These are phyloP conservation scores for Chaetomium olivaceum DNA, from an alignment of 2,329 filamentous ascomycete genomes.

Conservation along the genomic window DNA sequence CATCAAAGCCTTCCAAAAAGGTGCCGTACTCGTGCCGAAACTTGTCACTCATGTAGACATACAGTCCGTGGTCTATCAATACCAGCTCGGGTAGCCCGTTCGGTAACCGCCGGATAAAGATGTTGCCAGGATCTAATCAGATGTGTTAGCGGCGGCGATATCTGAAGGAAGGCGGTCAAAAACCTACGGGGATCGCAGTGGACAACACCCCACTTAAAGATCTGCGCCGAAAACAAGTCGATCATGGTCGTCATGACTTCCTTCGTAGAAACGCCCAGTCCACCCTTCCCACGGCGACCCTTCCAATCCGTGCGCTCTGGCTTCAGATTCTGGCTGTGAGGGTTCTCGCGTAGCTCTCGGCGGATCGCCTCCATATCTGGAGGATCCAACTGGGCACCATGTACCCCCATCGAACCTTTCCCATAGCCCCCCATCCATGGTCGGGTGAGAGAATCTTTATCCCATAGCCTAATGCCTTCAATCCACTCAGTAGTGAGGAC, in stretches of 20 bases:
- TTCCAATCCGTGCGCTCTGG: conserved; percentile 79
- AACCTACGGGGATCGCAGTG: conserved; percentile 79
- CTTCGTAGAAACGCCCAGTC: conserved; percentile 77
- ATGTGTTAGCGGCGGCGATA: not conserved
- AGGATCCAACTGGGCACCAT: conserved; percentile 60
- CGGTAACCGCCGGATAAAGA: conserved; percentile 86
- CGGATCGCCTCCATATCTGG: conserved; percentile 51
- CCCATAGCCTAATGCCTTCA: conserved; percentile 89
- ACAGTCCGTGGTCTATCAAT: conserved; percentile 94
- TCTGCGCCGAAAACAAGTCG: conserved; percentile 94
- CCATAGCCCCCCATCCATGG: conserved; percentile 78
- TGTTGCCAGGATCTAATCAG: conserved; percentile 75
- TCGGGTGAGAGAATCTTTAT: conserved; percentile 76
- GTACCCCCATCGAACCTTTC: conserved; percentile 74
- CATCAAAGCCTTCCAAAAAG: conserved; percentile 91
- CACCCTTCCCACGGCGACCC: conserved; percentile 70
- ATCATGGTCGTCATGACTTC: conserved; percentile 97
- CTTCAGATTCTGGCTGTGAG: conserved; percentile 65
- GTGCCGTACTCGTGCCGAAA: conserved; percentile 84
- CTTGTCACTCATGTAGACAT: conserved; percentile 81
- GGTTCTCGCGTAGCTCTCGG: conserved; percentile 51
- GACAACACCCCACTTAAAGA: conserved; percentile 94
- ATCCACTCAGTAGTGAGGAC: conserved; percentile 98
- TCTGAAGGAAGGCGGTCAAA: not conserved
- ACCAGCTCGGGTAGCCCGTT: conserved; percentile 85